Conservation (phyloP, 1,284 basidiomycete species). For the Coriolopsis trogii region DNA sequence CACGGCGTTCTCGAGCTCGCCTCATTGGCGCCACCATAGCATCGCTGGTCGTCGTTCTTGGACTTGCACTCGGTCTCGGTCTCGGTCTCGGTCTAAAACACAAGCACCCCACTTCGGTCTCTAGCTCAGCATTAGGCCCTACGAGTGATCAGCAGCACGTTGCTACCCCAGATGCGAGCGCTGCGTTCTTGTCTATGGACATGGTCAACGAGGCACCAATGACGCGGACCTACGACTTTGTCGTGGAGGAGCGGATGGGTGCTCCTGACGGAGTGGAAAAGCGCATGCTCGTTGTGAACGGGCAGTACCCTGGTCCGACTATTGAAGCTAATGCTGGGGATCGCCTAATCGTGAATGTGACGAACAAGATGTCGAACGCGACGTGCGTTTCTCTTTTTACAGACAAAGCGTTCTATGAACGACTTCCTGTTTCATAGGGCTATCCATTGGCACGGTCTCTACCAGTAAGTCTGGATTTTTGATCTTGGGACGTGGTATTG, state of each 20-base stretch:
- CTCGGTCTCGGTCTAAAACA: slow-evolving; percentile 43
- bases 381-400: slow-evolving; percentile 25
- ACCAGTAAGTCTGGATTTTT: slow-evolving; percentile 28
- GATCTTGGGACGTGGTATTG: not conserved
- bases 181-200: slow-evolving; percentile 31
- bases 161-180: slow-evolving; percentile 20
- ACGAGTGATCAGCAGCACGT: slow-evolving; percentile 12
- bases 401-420: too few species aligned
- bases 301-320: slow-evolving; percentile 49
- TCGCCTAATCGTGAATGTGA: slow-evolving; percentile 43
- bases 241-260: slow-evolving; percentile 33
- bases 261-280: slow-evolving; percentile 42
- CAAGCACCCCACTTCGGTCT: slow-evolving; percentile 19
- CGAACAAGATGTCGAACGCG: slow-evolving; percentile 40
- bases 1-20: too few species aligned
- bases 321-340: slow-evolving; percentile 52
- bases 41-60: slow-evolving; percentile 31
- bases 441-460: slow-evolving; percentile 49
- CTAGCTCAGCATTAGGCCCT: slow-evolving; percentile 21
- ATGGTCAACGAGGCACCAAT: slow-evolving; percentile 32
- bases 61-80: slow-evolving; percentile 40
- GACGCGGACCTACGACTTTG: slow-evolving; percentile 40
- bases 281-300: slow-evolving; percentile 50
- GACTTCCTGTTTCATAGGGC: slow-evolving; percentile 23
- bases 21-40: slow-evolving; percentile 11